Evolutionary conservation across 305 asterid genomes (phyloP).

Genomic region (Solanum hybrid): DNA sequence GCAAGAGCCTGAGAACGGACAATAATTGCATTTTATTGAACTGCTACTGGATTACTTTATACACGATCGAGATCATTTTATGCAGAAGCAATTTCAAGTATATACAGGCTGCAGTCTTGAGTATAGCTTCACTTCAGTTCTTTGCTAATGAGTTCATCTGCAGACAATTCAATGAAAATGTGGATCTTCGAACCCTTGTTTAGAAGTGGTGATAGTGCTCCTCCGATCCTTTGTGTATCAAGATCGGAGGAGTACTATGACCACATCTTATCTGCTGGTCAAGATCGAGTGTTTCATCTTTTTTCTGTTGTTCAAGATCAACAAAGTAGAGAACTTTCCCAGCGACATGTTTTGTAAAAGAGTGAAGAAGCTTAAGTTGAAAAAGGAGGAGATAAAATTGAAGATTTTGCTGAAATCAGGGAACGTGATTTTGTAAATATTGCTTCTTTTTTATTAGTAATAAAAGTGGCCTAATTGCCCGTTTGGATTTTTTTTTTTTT

Average conservation of each 20-base stretch:
- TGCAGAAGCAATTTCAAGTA: no score
- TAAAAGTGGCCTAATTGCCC: no score
- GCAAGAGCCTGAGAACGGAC: no score
- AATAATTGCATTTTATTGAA: no score
- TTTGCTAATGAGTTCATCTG: constrained; percentile 82
- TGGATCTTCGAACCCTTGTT: constrained; percentile 86
- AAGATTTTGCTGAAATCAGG: constrained; percentile 92
- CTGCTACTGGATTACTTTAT: no score
- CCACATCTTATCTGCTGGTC: constrained; percentile 90
- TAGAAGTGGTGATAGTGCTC: constrained; percentile 96
- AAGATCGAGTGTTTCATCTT: constrained; percentile 87
- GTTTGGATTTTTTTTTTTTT: no score
- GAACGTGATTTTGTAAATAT: constrained; percentile 59
- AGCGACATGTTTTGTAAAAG: constrained; percentile 80
- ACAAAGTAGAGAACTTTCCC: constrained; percentile 94
- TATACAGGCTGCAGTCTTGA: background rate
- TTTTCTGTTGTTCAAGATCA: constrained; percentile 93
- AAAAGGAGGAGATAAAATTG: constrained; percentile 73
- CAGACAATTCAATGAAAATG: constrained; percentile 83
- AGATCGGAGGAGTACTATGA: constrained; percentile 39
- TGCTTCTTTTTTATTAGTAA: constrained; percentile 14
- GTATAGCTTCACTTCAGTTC: constrained; percentile 70
- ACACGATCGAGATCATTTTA: no score
- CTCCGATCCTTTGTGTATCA: constrained; percentile 60
- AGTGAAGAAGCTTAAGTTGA: constrained; percentile 72